phyloP scores from a whole-genome alignment of 768 basidiomycete species.

The Cystoderma amianthinum region DNA sequence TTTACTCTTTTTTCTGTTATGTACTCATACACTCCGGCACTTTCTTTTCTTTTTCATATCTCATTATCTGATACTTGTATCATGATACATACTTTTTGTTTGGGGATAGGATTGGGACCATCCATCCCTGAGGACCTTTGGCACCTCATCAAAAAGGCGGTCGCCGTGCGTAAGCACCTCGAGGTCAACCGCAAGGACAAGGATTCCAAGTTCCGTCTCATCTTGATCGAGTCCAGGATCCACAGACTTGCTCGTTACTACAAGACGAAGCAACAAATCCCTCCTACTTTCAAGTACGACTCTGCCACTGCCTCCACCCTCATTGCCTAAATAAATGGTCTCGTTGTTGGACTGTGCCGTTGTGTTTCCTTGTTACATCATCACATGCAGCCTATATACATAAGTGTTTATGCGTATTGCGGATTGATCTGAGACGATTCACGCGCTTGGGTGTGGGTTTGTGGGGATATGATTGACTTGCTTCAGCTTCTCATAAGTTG shows the following conservation, averaged over 20 bases:
- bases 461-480: no score
- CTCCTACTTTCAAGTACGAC: slow-evolving; percentile 99
- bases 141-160: slow-evolving; percentile 99
- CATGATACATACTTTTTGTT: slow-evolving; percentile 37
- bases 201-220: slow-evolving; percentile 93
- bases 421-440: no score
- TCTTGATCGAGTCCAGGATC: slow-evolving; percentile 99
- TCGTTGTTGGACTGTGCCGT: neutral
- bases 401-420: no score
- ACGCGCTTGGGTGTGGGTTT: no score
- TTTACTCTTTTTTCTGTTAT: neutral
- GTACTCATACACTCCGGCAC: slow-evolving; percentile 18
- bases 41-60: slow-evolving; percentile 9
- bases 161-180: slow-evolving; percentile 97
- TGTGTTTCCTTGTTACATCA: no score
- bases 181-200: slow-evolving; percentile 98
- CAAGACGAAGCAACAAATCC: slow-evolving; percentile 97
- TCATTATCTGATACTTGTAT: slow-evolving; percentile 9
- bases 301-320: slow-evolving; percentile 90
- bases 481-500: no score
- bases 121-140: slow-evolving; percentile 98
- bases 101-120: slow-evolving; percentile 87
- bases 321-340: slow-evolving; percentile 53
- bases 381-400: no score
- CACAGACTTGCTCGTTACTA: no score